Evolutionary conservation across 495 filamentous ascomycete genomes (phyloP).

Genomic region (Massariosphaeria phaeospora): DNA sequence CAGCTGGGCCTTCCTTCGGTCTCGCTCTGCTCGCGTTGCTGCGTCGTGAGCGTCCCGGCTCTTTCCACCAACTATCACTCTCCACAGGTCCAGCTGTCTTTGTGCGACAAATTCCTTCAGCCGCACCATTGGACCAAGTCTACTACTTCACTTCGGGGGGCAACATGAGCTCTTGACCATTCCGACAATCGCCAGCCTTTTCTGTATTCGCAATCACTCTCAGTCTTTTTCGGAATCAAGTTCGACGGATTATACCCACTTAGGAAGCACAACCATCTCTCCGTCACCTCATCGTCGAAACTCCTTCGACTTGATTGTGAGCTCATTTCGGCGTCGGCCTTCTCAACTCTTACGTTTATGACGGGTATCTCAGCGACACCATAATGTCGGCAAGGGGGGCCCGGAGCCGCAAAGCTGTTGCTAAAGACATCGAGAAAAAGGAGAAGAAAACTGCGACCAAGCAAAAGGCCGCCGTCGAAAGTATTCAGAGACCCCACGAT

Average conservation of each 20-base stretch:
- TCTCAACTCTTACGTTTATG: neutral
- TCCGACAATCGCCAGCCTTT: neutral
- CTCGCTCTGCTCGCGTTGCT: neutral
- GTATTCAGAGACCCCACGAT: slow-evolving; percentile 18
- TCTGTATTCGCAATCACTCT: neutral
- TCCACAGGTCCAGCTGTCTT: slow-evolving; percentile 3
- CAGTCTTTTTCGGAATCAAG: too few relatives aligned
- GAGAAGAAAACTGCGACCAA: slow-evolving; percentile 31
- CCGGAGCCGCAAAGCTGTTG: slow-evolving; percentile 31
- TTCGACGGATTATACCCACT: too few relatives aligned
- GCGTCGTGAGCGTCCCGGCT: neutral
- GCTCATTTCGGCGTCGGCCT: neutral
- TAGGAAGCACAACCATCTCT: neutral
- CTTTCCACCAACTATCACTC: neutral
- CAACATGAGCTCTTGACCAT: too few relatives aligned
- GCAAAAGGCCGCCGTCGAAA: slow-evolving; percentile 10
- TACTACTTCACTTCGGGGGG: too few relatives aligned
- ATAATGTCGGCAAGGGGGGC: slow-evolving; percentile 34
- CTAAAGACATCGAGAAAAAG: slow-evolving; percentile 35
- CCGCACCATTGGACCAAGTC: slow-evolving; percentile 4
- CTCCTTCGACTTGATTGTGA: neutral
- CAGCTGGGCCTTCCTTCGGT: slow-evolving; percentile 11
- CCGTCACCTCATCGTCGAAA: neutral
- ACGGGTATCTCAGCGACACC: neutral
- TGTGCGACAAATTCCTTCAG: neutral